phyloP scores from a whole-genome alignment of 495 filamentous ascomycete genomes.

The Penicillium malachiteum region DNA sequence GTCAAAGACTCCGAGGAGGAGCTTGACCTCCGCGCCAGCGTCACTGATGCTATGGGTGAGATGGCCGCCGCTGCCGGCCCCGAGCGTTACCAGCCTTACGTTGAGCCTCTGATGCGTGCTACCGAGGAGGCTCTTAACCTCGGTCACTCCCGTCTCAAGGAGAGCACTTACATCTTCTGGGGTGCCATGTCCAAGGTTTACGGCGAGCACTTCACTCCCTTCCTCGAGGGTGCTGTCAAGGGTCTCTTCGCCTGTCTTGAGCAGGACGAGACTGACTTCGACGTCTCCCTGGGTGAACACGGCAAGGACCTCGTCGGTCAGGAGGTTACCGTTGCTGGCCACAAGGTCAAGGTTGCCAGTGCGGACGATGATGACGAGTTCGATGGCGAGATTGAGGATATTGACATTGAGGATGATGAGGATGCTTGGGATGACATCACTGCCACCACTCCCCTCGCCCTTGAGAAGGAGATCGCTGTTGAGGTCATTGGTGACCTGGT shows the following conservation, averaged over 20 bases:
- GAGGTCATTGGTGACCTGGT: slow-evolving; percentile 94
- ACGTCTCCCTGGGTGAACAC: slow-evolving; percentile 74
- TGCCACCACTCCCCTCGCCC: slow-evolving; percentile 78
- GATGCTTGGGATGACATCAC: slow-evolving; percentile 82
- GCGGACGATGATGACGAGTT: slow-evolving; percentile 57
- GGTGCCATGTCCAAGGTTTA: slow-evolving; percentile 93
- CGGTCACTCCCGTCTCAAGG: slow-evolving; percentile 82
- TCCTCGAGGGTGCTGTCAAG: slow-evolving; percentile 81
- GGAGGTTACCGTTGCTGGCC: slow-evolving; percentile 72
- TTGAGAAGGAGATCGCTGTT: slow-evolving; percentile 96
- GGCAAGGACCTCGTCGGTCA: slow-evolving; percentile 75
- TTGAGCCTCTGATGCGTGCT: slow-evolving; percentile 81
- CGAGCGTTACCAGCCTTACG: slow-evolving; percentile 84
- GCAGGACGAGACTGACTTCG: slow-evolving; percentile 84
- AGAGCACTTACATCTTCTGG: slow-evolving; percentile 97
- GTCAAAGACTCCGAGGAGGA: slow-evolving; percentile 89
- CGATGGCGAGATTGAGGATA: slow-evolving; percentile 58
- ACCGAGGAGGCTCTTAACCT: slow-evolving; percentile 90
- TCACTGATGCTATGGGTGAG: slow-evolving; percentile 87
- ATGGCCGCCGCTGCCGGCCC: slow-evolving; percentile 87
- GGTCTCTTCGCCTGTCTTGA: slow-evolving; percentile 82
- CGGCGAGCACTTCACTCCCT: slow-evolving; percentile 81
- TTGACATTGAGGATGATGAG: slow-evolving; percentile 70
- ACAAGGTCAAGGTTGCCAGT: slow-evolving; percentile 77
- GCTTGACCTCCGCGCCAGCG: slow-evolving; percentile 82